A percentile compares a stretch with the other conserved stretches of the same genome.
phyloP scores from a whole-genome alignment of 1,139 yeast genomes.

The Sugiyamaella sp. region DNA sequence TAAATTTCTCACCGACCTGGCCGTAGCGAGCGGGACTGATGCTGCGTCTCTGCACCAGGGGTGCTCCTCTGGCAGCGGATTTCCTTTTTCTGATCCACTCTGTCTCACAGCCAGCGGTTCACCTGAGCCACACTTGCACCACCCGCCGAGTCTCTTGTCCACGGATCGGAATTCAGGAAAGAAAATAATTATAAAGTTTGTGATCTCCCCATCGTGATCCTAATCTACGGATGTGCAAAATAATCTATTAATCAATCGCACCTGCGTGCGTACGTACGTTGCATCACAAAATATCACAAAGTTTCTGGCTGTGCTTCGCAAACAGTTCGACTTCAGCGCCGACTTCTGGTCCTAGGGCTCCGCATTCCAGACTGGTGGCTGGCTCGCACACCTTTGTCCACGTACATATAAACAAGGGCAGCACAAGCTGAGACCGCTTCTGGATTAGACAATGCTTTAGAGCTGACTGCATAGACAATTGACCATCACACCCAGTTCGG shows the following conservation, averaged over 20 bases:
- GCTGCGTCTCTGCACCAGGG: not conserved
- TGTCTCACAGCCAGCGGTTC: not conserved
- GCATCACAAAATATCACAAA: too few relatives aligned
- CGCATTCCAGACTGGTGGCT: too few relatives aligned
- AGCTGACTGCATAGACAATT: not conserved
- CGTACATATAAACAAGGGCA: too few relatives aligned
- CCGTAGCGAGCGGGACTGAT: not conserved
- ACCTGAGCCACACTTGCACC: too few relatives aligned
- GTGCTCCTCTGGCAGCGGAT: not conserved
- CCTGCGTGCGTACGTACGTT: too few relatives aligned
- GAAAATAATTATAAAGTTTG: not conserved
- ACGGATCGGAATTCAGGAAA: conserved; percentile 14
- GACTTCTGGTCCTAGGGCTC: too few relatives aligned
- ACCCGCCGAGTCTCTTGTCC: not conserved
- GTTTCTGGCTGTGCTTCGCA: too few relatives aligned
- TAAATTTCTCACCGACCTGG: not conserved
- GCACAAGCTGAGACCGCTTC: too few relatives aligned
- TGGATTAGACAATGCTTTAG: not conserved
- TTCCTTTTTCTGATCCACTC: not conserved
- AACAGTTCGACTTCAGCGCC: too few relatives aligned
- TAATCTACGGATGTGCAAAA: not conserved
- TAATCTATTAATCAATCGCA: too few relatives aligned
- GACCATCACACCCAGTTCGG: not conserved
- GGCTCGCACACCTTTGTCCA: too few relatives aligned
- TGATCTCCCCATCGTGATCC: not conserved